Evolutionary conservation across 306 rosid genomes (phyloP).

Genomic region (Acacia crassicarpa): DNA sequence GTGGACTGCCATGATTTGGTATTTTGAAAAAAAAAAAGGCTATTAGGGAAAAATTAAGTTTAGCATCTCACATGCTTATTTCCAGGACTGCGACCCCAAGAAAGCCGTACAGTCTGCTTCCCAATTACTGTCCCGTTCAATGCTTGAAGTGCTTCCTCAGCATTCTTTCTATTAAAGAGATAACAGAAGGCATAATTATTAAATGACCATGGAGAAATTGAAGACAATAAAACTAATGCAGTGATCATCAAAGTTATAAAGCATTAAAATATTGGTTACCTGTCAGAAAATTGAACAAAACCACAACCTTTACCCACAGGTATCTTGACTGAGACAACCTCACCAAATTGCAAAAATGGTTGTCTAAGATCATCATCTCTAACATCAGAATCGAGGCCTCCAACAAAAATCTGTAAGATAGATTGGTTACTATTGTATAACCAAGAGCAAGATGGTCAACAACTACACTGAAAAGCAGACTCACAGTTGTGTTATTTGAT

Average conservation of each 20-base stretch:
- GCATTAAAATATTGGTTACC: constrained; percentile 47
- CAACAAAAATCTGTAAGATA: constrained; percentile 83
- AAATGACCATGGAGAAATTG: constrained; percentile 1
- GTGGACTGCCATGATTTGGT: neutral
- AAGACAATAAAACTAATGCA: neutral
- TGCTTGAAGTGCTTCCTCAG: constrained; percentile 89
- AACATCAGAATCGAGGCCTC: constrained; percentile 96
- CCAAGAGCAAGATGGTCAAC: constrained; percentile 5
- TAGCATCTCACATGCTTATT: constrained; percentile 75
- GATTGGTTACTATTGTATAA: constrained; percentile 25
- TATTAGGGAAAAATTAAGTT: neutral
- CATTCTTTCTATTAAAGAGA: constrained; percentile 71
- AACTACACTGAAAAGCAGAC: constrained; percentile 33
- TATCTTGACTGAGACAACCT: constrained; percentile 88
- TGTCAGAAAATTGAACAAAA: constrained; percentile 93
- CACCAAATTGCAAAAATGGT: constrained; percentile 86
- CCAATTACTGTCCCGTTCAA: constrained; percentile 89
- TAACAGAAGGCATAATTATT: constrained; percentile 21
- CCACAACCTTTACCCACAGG: constrained; percentile 98
- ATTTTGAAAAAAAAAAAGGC: neutral
- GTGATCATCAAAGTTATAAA: constrained; percentile 3
- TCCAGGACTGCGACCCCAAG: constrained; percentile 99
- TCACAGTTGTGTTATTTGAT: constrained; percentile 86
- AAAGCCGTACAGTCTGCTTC: constrained; percentile 95
- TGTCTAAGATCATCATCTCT: constrained; percentile 91